Evolutionary conservation across 108 stramenopile genomes (phyloP), one percentile per base, ranked within the genome.

Genomic region (Skeletonema grethae): DNA sequence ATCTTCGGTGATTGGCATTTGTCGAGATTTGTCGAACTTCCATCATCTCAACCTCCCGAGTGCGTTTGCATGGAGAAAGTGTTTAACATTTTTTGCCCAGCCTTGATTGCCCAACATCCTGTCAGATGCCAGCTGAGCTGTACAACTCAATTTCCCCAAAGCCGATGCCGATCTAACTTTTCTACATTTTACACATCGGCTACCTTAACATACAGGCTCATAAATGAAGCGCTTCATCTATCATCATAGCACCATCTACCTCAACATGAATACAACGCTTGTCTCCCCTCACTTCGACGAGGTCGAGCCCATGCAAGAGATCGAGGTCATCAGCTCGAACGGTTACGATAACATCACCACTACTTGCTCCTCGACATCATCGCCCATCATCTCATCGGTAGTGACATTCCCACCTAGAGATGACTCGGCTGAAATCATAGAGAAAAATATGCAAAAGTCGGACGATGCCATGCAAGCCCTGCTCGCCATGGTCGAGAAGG

Each of bases 321-420:
- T 80, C 50, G 79, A 80, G 69, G 73, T 80, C 32, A 70, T 69
- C 69, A 67, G 63, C 38, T 53, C 35, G 31, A 58, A 70, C 45
- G 79, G 60, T 39, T 59, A 61, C 8, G 70, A 72, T 43, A 72
- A 72, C 57, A 41, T 74, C 63, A 67, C 73, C 39, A 73, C 79
- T 55, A 72, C 67, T 6, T 63, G 71, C 1, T 53, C 46, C 45
- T 24, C 31, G 31, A 41, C 38, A 3, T 22, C 41, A 36, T 55
- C 58, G 55, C 31, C 68, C 18, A 35, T 61, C 32, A 36, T 35
- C 16, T 36, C 63, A 16, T 50, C 61, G 12, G 29, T 60, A 46
- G 35, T 30, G 22, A 35, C 65, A 15, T 53, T 46, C 25, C 22
- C 64, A 31, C 50, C 66, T 43, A 43, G 25, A 20, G 45, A 24